Base-by-base conservation (phyloP, 805 yeast genomes). In the Metschnikowia matae region DNA sequence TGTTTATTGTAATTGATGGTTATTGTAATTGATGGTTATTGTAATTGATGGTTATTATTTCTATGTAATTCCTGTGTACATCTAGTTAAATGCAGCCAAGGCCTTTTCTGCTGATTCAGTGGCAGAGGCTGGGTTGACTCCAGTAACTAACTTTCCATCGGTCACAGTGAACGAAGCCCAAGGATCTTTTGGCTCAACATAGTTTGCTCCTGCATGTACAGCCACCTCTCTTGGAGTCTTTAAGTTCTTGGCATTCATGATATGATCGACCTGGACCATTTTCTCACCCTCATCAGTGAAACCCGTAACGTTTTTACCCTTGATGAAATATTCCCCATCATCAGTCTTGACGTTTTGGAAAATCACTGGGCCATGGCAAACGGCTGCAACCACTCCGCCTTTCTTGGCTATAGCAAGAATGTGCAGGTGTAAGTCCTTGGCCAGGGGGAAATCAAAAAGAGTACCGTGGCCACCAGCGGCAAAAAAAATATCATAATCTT, bases 391-490 rank as follows among this genome's bases (percentile, higher is more conserved):
- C 38, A 81, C 75, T 43, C 86, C 87, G 40, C 79, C 80, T 17
- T 74, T 64, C 32, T 65, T 67, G 62, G 77, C 81, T 43, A 83
- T 74, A 21, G 68, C 66, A 31, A 69, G 65, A 21, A 82, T 84
- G 40, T 80, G 50, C 20, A 61, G 53, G 49, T 77, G 81, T 48
- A 83, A 65, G 15, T 61, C 71, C 4, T 61, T 65, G 14, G 85
- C 84, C 3, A 62, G 67, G 42, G 84, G 84, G 65, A 72, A 82
- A 62, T 83, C 89, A 55, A 75, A 80, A 37, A 77, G 55, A 23
- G 84, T 70, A 29, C 80, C 89, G 60, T 84, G 89, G 38, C 89
- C 89, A 46, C 82, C 89, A 45, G 85, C 77, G 36, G 84, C 86
- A 57, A 70, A 82, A 62, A 83, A 75, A 52, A 82, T 71, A 41